phyloP scores from a whole-genome alignment of 306 rosid species.

The Quercus agrifolia region DNA sequence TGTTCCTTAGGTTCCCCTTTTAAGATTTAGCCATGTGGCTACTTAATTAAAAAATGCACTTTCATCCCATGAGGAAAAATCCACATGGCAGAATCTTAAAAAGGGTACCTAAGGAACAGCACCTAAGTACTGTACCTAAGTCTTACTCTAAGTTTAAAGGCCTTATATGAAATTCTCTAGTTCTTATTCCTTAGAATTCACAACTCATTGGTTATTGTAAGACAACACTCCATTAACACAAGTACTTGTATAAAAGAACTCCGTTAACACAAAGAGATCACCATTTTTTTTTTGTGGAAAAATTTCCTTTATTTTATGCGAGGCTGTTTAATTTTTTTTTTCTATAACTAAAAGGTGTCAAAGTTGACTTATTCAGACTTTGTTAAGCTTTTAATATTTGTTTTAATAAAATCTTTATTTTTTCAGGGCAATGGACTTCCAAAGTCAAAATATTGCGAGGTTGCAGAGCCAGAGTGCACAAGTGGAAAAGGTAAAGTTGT shows the following conservation, averaged over 20 bases:
- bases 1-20: too few relatives aligned
- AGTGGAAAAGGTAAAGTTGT: conserved; percentile 63
- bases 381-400: not conserved
- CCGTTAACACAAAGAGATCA: not conserved
- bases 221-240: not conserved
- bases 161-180: not conserved
- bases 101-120: too few relatives aligned
- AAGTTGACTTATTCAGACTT: not conserved
- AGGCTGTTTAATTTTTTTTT: not conserved
- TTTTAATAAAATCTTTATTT: conserved; percentile 4
- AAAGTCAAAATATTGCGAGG: conserved; percentile 43
- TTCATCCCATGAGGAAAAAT: too few relatives aligned
- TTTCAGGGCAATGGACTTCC: conserved; percentile 45
- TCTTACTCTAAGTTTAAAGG: not conserved
- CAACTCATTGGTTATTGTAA: not conserved
- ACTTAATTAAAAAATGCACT: too few relatives aligned
- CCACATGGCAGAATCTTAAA: too few relatives aligned
- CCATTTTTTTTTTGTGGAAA: too few relatives aligned
- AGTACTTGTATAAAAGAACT: not conserved
- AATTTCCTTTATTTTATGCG: not conserved
- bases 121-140: too few relatives aligned
- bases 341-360: not conserved
- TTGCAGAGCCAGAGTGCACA: conserved; percentile 46
- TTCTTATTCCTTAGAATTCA: not conserved
- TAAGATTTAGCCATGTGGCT: too few relatives aligned